These are phyloP conservation scores for Spinacia oleracea DNA, from an alignment of 179 eudicot genomes.

Conservation along the genomic window DNA sequence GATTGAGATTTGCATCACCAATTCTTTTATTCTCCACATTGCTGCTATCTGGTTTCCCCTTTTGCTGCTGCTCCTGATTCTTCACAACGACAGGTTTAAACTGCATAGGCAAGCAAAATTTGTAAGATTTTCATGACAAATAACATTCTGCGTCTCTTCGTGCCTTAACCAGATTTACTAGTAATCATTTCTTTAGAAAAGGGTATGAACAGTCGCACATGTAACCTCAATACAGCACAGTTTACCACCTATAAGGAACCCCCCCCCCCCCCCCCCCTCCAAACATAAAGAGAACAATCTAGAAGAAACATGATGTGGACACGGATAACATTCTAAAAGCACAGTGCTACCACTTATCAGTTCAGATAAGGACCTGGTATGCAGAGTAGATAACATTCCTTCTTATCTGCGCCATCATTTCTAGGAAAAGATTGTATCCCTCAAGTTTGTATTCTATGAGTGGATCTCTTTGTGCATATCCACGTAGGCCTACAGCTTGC, in stretches of 20 bases:
- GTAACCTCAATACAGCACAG: background rate
- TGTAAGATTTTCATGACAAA: background rate
- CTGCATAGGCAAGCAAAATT: slow-evolving; percentile 38
- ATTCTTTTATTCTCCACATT: slow-evolving; percentile 16
- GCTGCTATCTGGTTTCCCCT: slow-evolving; percentile 31
- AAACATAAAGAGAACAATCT: background rate
- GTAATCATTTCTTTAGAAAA: background rate
- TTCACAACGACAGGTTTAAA: slow-evolving; percentile 81
- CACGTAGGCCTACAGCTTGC: slow-evolving; percentile 97
- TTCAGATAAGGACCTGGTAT: slow-evolving; percentile 69
- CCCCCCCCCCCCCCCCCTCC: background rate
- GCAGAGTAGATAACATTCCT: slow-evolving; percentile 94
- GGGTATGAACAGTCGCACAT: background rate
- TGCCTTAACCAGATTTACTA: background rate
- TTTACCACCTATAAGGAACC: background rate
- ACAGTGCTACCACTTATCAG: background rate
- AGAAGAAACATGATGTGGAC: background rate
- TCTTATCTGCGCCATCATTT: slow-evolving; percentile 97
- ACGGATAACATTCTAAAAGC: slow-evolving; percentile 3
- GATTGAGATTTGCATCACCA: slow-evolving; percentile 27
- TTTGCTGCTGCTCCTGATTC: slow-evolving; percentile 51
- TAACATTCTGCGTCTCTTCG: background rate
- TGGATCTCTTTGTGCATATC: slow-evolving; percentile 97
- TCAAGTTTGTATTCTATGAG: slow-evolving; percentile 98
- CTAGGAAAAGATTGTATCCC: slow-evolving; percentile 95